Evolutionary conservation across 2,329 filamentous ascomycete species (phyloP).

Genomic region (Pseudogymnoascus sp.): DNA sequence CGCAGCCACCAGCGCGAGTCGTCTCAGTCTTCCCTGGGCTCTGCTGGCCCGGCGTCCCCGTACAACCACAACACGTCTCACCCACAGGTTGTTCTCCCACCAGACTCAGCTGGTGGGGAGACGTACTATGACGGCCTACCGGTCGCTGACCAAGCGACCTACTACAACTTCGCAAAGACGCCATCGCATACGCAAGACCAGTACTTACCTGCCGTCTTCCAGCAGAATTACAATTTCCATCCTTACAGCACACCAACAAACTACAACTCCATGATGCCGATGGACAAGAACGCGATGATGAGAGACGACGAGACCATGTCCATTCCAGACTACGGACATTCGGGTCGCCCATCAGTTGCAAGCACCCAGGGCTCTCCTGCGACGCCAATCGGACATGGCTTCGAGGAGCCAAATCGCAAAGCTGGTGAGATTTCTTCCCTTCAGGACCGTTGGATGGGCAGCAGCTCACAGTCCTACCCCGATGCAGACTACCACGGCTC

Average conservation of each 20-base stretch:
- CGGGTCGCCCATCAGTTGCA: slow-evolving; percentile 40
- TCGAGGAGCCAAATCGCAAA: slow-evolving; percentile 40
- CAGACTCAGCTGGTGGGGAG: slow-evolving; percentile 40
- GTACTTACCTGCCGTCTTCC: slow-evolving; percentile 31
- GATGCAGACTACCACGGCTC: slow-evolving; percentile 44
- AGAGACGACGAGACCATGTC: slow-evolving; percentile 26
- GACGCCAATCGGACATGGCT: slow-evolving; percentile 46
- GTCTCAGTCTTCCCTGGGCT: slow-evolving; percentile 53
- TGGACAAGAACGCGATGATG: slow-evolving; percentile 18
- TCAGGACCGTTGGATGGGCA: slow-evolving; percentile 43
- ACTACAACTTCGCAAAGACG: slow-evolving; percentile 26
- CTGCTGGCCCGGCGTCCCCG: slow-evolving; percentile 52
- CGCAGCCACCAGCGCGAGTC: slow-evolving; percentile 49
- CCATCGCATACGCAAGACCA: slow-evolving; percentile 28
- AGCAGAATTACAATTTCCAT: slow-evolving; percentile 35
- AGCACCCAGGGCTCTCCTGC: slow-evolving; percentile 56
- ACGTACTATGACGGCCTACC: slow-evolving; percentile 34
- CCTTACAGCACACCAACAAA: slow-evolving; percentile 31
- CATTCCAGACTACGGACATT: slow-evolving; percentile 24
- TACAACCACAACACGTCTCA: slow-evolving; percentile 48
- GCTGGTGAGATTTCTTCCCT: slow-evolving; percentile 42
- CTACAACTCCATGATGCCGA: slow-evolving; percentile 20
- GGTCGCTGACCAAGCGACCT: slow-evolving; percentile 32
- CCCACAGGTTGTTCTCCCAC: slow-evolving; percentile 41
- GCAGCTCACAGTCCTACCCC: slow-evolving; percentile 56